A percentile compares a stretch with the other conserved stretches of the same genome.
Conservation (phyloP, 768 basidiomycete genomes). For the Suillus brevipes region DNA sequence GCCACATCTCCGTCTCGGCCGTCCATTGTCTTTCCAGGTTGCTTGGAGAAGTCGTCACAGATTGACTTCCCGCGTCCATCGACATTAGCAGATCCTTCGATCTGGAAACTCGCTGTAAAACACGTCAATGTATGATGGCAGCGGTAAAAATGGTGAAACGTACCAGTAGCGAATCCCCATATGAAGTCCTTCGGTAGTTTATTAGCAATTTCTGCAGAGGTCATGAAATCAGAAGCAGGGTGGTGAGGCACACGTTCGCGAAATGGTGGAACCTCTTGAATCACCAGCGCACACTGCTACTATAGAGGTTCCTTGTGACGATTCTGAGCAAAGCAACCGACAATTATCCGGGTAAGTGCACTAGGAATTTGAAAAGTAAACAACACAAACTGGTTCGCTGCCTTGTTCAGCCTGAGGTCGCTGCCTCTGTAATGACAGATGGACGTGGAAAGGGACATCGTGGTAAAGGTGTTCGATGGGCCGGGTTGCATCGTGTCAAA, state of each 20-base stretch:
- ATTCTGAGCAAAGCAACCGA: conserved; percentile 47
- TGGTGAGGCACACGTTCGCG: conserved; percentile 28
- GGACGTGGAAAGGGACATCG: background rate
- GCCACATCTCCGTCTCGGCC: conserved; percentile 68
- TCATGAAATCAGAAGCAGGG: conserved; percentile 19
- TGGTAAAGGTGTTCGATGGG: conserved; percentile 1
- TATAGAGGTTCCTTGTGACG: too few relatives aligned
- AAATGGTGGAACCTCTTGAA: conserved; percentile 38
- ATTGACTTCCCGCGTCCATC: conserved; percentile 69
- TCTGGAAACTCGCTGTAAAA: conserved; percentile 64
- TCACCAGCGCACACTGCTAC: conserved; percentile 32
- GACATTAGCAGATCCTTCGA: conserved; percentile 63
- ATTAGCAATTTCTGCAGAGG: conserved; percentile 32
- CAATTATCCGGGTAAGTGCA: conserved; percentile 43
- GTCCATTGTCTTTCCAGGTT: conserved; percentile 68
- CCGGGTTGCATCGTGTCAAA: background rate
- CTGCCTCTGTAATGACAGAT: too few relatives aligned
- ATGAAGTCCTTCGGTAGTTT: conserved; percentile 62
- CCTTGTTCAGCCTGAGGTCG: too few relatives aligned
- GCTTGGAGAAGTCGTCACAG: conserved; percentile 72
- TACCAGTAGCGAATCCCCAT: conserved; percentile 73
- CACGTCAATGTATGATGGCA: conserved; percentile 8
- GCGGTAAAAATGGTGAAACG: conserved; percentile 3
- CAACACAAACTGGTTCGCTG: too few relatives aligned
- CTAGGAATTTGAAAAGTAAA: conserved; percentile 3